Evolutionary conservation across 108 stramenopile genomes (phyloP), one percentile per base, ranked within the genome.

Genomic region (Mediolabrus comicus): DNA sequence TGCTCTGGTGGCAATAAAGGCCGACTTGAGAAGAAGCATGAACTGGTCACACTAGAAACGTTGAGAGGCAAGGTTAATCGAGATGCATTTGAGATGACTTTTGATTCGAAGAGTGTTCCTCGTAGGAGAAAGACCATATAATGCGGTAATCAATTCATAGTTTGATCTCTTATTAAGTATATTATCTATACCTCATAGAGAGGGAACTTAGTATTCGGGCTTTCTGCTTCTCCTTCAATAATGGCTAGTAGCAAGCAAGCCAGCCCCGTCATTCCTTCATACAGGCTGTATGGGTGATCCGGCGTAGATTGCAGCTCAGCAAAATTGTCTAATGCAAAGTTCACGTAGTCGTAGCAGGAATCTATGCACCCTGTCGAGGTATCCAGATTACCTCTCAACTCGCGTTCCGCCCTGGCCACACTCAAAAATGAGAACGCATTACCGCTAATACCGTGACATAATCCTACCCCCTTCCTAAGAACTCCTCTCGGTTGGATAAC

Each of bases 391-490:
- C 14, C 10, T 14, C 24, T 14, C 17, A 35, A 27, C 39, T 66
- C 36, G 16, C n/a, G 22, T 10, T 12, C 13, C 27, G 17, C 54
- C 13, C 73, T 65, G 16, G 69, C 59, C 22, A 92, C 26, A 13
- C 69, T 73, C 33, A 94, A 63, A 61, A 90, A 87, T 49, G 77
- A 74, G 54, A 87, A 85, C 19, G 86, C 87, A 59, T 89, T 91
- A 12, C 90, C 88, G 9, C 83, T 58, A 26, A 87, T 84, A 6
- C 90, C 90, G 67, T 91, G 90, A 25, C 90, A 88, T 32, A 94
- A 54, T 32, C 90, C 88, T 32, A 90, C 80, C 6, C 88, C 86
- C 64, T 88, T 85, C 38, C 69, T 62, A 9, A 87, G 67, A 33
- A 89, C 51, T 29, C 84, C 87, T 39, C 84, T 70, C 27, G 39